Evolutionary conservation across 2,329 filamentous ascomycete species (phyloP).

Genomic region (Scopulariopsis brevicaulis): DNA sequence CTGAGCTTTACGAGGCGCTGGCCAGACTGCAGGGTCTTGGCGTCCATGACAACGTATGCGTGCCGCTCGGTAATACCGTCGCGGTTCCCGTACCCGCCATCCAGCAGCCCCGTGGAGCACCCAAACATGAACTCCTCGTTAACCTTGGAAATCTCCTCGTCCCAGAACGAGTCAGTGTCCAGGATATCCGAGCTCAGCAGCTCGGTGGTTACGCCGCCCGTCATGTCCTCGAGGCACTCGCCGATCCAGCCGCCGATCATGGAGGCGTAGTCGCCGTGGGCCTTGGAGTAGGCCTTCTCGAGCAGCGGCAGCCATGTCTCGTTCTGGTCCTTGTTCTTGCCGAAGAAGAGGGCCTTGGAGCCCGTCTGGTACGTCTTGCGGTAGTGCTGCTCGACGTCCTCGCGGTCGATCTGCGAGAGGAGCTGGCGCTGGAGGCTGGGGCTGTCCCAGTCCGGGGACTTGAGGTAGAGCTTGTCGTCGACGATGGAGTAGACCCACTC

Average conservation of each 20-base stretch:
- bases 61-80: constrained; percentile 48
- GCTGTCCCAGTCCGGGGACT: constrained; percentile 72
- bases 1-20: constrained; percentile 43
- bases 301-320: constrained; percentile 75
- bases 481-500: constrained; percentile 90
- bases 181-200: constrained; percentile 57
- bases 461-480: constrained; percentile 81
- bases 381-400: constrained; percentile 61
- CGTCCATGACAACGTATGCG: constrained; percentile 40
- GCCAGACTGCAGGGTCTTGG: constrained; percentile 27
- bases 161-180: constrained; percentile 58
- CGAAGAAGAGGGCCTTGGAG: constrained; percentile 68
- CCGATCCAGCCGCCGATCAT: constrained; percentile 62
- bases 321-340: constrained; percentile 61
- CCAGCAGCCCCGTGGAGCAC: constrained; percentile 35
- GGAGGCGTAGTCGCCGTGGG: constrained; percentile 65
- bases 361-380: constrained; percentile 62
- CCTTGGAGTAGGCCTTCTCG: constrained; percentile 78
- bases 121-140: constrained; percentile 69
- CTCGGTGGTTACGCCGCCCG: constrained; percentile 55
- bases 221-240: constrained; percentile 44
- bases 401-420: constrained; percentile 64
- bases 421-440: constrained; percentile 63
- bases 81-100: constrained; percentile 31
- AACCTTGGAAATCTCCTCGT: constrained; percentile 63